Percentiles rank a stretch among this genome's conserved stretches.
Evolutionary conservation across 2,329 filamentous ascomycete genomes (phyloP).

Genomic region (Claviceps paspali): DNA sequence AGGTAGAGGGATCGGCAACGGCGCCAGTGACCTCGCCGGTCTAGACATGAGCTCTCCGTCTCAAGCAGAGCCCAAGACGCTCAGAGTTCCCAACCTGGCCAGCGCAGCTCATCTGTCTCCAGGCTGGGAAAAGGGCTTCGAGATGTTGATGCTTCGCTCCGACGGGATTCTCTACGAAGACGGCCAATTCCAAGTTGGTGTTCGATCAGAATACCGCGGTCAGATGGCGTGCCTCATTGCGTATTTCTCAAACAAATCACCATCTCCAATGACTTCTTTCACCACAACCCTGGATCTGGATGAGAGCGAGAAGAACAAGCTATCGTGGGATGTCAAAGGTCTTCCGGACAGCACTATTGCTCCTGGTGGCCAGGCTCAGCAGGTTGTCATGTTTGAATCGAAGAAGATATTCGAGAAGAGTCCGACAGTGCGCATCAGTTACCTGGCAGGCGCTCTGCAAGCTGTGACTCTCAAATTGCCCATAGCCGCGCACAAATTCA

Average conservation of each 20-base stretch:
- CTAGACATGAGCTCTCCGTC: constrained; percentile 58
- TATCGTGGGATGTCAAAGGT: constrained; percentile 78
- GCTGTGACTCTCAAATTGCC: constrained; percentile 84
- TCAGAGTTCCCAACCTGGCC: constrained; percentile 68
- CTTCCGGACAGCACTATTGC: constrained; percentile 70
- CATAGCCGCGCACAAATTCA: constrained; percentile 83
- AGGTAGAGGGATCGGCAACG: constrained; percentile 28
- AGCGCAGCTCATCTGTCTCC: constrained; percentile 86
- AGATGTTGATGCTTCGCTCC: constrained; percentile 59
- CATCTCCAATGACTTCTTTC: constrained; percentile 72
- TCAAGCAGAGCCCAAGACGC: constrained; percentile 38
- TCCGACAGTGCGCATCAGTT: constrained; percentile 86
- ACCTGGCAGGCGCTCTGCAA: constrained; percentile 84
- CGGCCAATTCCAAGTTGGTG: constrained; percentile 78
- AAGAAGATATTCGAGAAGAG: constrained; percentile 66
- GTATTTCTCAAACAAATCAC: constrained; percentile 91
- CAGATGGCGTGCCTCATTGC: constrained; percentile 90
- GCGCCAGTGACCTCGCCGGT: constrained; percentile 57
- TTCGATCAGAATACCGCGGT: constrained; percentile 88
- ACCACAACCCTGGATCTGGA: constrained; percentile 87
- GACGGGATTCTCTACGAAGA: constrained; percentile 94
- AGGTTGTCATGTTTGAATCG: constrained; percentile 89
- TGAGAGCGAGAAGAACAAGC: constrained; percentile 41
- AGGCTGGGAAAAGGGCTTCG: constrained; percentile 85
- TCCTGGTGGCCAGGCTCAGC: constrained; percentile 66